Conservation (phyloP, 1,284 basidiomycete genomes). For the Cryptococcus maquisensis region DNA sequence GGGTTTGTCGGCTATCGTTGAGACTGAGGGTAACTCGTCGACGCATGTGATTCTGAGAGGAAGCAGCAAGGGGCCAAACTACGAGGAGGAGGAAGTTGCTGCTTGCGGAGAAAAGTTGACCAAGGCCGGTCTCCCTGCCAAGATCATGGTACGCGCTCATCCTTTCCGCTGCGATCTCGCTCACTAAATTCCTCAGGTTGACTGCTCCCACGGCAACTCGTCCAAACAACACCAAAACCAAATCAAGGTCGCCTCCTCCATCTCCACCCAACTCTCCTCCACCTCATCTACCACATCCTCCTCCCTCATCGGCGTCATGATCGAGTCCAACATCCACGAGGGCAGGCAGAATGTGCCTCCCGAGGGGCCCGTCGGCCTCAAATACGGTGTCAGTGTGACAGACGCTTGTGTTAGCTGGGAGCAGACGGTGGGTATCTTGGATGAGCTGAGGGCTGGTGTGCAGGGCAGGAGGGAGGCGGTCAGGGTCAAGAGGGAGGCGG, state of each 20-base stretch:
- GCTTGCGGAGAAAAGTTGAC: slow-evolving; percentile 69
- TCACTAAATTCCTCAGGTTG: slow-evolving; percentile 57
- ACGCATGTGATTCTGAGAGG: slow-evolving; percentile 79
- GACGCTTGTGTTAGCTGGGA: slow-evolving; percentile 85
- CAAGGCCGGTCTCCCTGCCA: slow-evolving; percentile 73
- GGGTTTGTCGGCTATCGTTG: slow-evolving; percentile 83
- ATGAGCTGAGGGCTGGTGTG: slow-evolving; percentile 76
- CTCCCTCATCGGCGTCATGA: slow-evolving; percentile 93
- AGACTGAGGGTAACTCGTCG: slow-evolving; percentile 60
- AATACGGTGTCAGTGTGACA: slow-evolving; percentile 65
- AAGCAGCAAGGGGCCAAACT: slow-evolving; percentile 81
- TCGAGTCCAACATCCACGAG: slow-evolving; percentile 90
- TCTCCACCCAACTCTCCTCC: slow-evolving; percentile 43
- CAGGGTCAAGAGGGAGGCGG: slow-evolving; percentile 27
- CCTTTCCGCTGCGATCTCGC: neutral
- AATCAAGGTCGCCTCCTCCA: slow-evolving; percentile 53
- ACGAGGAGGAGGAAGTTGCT: slow-evolving; percentile 68
- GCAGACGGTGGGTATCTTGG: slow-evolving; percentile 71
- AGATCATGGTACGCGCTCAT: slow-evolving; percentile 67
- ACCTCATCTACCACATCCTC: slow-evolving; percentile 59
- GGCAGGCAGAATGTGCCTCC: slow-evolving; percentile 72
- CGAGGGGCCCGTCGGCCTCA: slow-evolving; percentile 69
- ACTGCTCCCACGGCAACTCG: slow-evolving; percentile 78
- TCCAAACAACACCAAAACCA: slow-evolving; percentile 60
- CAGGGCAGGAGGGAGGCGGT: slow-evolving; percentile 59